Base-by-base conservation (phyloP, 73 alveolate genomes). In the Uronychia setigera region DNA sequence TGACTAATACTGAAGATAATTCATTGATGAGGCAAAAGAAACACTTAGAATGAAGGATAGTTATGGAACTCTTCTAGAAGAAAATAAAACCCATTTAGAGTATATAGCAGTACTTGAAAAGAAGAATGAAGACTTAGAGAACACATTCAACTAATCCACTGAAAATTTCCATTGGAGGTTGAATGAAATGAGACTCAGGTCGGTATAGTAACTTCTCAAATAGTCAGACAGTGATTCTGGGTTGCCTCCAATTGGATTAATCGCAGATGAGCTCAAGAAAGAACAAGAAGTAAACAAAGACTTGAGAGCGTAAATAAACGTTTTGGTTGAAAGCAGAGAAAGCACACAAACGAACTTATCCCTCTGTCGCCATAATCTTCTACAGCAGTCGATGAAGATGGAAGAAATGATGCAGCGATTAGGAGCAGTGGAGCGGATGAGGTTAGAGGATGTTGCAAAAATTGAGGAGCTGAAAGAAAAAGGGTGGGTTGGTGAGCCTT, bases 11-110 rank as follows among this genome's bases (percentile, higher is more conserved):
- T 27, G 76, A 34, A 60, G 26, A 1, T 34, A 83, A 33, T 83
- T 83, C 35, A 83, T 83, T 77, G 83, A 83, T 1, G 90, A 83
- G 32, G 90, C 90, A 1, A 32, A 32, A 29, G 90, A 83, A 29
- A 28, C 57, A 0, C 26, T 83, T 26, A 29, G 84, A 32, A 46
- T 75, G 34, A 74, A 80, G 27, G 90, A 83, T 26, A 33, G 84
- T 32, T 57, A 74, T 35, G 75, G 35, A 32, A 32, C 35, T 26
- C 33, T 83, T 9, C 79, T 74, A 0, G 84, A 83, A 29, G 90
- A 83, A 28, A 83, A 83, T 60, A 83, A 83, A 76, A 83, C 90
- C 0, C 90, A 83, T 83, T 79, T 74, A n/a, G 32, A 76, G 33
- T 83, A 59, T 31, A 83, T 83, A 19, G 31, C 35, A 33, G 84